Conservation (phyloP, 192 early-diverging fungal species). For the Irineochytrium annulatum region DNA sequence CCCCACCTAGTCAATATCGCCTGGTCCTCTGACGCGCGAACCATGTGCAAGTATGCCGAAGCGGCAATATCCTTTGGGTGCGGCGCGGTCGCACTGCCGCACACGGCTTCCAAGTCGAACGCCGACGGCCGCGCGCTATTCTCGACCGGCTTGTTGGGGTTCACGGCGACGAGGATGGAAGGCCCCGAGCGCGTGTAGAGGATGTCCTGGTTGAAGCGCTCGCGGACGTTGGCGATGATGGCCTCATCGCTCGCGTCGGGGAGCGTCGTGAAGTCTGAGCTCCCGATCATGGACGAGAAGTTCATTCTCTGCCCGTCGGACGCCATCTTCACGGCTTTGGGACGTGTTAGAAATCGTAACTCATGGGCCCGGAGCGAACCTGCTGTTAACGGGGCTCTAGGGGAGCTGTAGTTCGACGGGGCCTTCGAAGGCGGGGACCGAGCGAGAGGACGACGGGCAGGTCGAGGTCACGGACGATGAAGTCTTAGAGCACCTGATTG, state of each 20-base stretch:
- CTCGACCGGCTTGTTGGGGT: conserved; percentile 13
- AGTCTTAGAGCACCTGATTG: too few species aligned
- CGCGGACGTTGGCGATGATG: conserved; percentile 1
- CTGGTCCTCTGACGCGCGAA: conserved; percentile 21
- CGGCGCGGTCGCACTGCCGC: neutral
- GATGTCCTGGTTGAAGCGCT: conserved; percentile 11
- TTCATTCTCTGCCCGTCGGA: neutral
- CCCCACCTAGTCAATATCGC: conserved; percentile 27
- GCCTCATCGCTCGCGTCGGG: conserved; percentile 8
- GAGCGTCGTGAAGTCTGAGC: neutral
- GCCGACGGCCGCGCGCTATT: neutral
- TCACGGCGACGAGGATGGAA: conserved; percentile 16
- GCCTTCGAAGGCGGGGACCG: too few species aligned
- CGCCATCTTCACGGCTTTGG: too few species aligned
- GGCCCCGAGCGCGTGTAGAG: conserved; percentile 16
- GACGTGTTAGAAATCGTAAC: too few species aligned
- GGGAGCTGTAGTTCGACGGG: too few species aligned
- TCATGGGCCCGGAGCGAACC: too few species aligned
- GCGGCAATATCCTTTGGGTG: conserved; percentile 22
- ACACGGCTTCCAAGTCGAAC: conserved; percentile 15
- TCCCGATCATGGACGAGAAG: neutral
- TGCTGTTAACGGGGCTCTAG: too few species aligned
- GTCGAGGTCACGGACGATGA: too few species aligned
- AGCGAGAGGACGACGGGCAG: too few species aligned
- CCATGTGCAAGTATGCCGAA: conserved; percentile 28